These are phyloP conservation scores for Carex kokanica DNA, from an alignment of 176 grass and related monocot species.

Conservation along the genomic window DNA sequence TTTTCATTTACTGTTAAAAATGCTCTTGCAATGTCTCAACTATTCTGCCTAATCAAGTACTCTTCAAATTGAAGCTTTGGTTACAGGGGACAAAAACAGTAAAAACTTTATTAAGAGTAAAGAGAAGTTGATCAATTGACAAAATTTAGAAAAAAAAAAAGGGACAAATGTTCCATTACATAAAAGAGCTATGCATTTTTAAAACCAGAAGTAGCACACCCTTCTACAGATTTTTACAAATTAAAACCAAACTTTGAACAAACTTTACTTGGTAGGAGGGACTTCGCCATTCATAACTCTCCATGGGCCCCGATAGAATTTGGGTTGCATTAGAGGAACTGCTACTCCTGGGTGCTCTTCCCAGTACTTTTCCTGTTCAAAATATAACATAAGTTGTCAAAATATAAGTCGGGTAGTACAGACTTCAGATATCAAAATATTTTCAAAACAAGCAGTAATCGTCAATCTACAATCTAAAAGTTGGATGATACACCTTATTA, in stretches of 20 bases:
- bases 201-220: neutral
- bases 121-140: neutral
- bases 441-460: neutral
- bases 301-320: slow-evolving; percentile 98
- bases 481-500: neutral
- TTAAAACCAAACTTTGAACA: neutral
- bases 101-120: neutral
- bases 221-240: slow-evolving; percentile 6
- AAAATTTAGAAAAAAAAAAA: neutral
- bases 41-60: neutral
- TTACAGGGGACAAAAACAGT: neutral
- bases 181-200: neutral
- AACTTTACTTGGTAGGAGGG: slow-evolving; percentile 36
- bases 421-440: neutral
- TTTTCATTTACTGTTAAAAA: neutral
- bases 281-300: slow-evolving; percentile 67
- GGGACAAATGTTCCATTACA: neutral
- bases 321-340: slow-evolving; percentile 90
- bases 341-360: slow-evolving; percentile 87
- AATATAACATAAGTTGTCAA: neutral
- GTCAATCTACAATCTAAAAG: neutral
- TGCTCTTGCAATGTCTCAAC: neutral
- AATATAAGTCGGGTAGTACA: neutral
- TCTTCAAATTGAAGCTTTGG: neutral
- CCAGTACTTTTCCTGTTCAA: slow-evolving; percentile 86